These are phyloP conservation scores for Xylaria longipes DNA, from an alignment of 495 filamentous ascomycete genomes.

Conservation along the genomic window DNA sequence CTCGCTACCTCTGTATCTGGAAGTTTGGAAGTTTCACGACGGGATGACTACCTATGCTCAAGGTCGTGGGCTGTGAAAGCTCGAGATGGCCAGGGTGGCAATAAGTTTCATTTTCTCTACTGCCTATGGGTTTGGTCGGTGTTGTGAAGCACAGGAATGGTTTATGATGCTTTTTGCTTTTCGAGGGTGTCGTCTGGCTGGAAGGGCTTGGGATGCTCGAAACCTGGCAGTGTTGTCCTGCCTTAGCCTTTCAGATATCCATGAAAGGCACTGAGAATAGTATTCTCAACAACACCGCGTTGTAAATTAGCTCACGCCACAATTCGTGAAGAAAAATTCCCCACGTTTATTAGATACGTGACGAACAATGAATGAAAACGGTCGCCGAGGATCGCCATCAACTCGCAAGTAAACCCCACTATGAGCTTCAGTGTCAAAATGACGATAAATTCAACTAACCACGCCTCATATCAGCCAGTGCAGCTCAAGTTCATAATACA, in stretches of 20 bases:
- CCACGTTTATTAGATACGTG: conserved; percentile 6
- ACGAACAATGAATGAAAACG: conserved; percentile 5
- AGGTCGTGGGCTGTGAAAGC: conserved; percentile 36
- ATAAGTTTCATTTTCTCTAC: conserved; percentile 43
- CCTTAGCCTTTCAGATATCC: conserved; percentile 25
- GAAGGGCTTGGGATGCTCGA: conserved; percentile 29
- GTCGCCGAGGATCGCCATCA: neutral
- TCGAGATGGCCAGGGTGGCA: conserved; percentile 33
- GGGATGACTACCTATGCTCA: conserved; percentile 32
- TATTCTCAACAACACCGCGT: conserved; percentile 33
- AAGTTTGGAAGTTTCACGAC: conserved; percentile 37
- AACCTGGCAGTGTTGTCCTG: conserved; percentile 34
- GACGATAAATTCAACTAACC: neutral
- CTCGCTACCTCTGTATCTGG: conserved; percentile 21
- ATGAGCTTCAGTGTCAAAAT: neutral
- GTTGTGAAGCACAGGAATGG: conserved; percentile 45
- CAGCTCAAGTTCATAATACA: neutral
- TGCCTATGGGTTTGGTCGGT: conserved; percentile 45
- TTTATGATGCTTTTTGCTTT: conserved; percentile 40
- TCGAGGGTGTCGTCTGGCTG: conserved; percentile 32
- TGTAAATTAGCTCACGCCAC: conserved; percentile 40
- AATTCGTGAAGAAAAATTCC: conserved; percentile 8
- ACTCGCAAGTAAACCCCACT: neutral
- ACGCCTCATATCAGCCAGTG: neutral
- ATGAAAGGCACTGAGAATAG: conserved; percentile 28